Percentiles rank a stretch among this genome's conserved stretches.
These are phyloP conservation scores for Xerocomus spinulosus DNA, from an alignment of 768 basidiomycete genomes.

Conservation along the genomic window DNA sequence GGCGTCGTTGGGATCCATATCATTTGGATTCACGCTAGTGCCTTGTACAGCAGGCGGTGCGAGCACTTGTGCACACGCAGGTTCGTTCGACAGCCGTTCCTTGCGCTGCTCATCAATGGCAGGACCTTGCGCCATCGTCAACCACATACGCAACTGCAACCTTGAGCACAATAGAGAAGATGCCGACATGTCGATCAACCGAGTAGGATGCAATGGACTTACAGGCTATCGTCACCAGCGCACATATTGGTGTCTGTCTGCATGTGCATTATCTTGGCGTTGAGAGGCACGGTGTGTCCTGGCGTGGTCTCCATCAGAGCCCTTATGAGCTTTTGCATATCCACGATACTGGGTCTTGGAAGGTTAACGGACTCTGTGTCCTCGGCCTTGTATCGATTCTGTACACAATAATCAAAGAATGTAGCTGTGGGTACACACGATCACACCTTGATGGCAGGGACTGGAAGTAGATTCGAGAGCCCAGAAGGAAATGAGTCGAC, in stretches of 20 bases:
- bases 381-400: slow-evolving; percentile 11
- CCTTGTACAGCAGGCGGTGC: slow-evolving; percentile 13
- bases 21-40: slow-evolving; percentile 14
- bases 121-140: slow-evolving; percentile 41
- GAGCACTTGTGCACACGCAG: slow-evolving; percentile 11
- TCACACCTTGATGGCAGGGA: slow-evolving; percentile 7
- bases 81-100: slow-evolving; percentile 11
- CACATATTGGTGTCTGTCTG: slow-evolving; percentile 36
- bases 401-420: not conserved
- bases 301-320: slow-evolving; percentile 36
- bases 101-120: slow-evolving; percentile 45
- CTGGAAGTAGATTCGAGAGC: slow-evolving; percentile 23
- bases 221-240: slow-evolving; percentile 52
- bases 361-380: not conserved
- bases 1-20: slow-evolving; percentile 13
- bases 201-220: slow-evolving; percentile 15
- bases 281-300: slow-evolving; percentile 23
- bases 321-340: slow-evolving; percentile 35
- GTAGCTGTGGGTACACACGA: not conserved
- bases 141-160: slow-evolving; percentile 42
- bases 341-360: slow-evolving; percentile 37
- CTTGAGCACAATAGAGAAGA: slow-evolving; percentile 20
- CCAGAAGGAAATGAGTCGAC: slow-evolving; percentile 39
- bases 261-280: slow-evolving; percentile 34
- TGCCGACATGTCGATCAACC: not conserved